Conservation (phyloP, 2,329 filamentous ascomycete species). For the Aspergillus carbonarius region DNA sequence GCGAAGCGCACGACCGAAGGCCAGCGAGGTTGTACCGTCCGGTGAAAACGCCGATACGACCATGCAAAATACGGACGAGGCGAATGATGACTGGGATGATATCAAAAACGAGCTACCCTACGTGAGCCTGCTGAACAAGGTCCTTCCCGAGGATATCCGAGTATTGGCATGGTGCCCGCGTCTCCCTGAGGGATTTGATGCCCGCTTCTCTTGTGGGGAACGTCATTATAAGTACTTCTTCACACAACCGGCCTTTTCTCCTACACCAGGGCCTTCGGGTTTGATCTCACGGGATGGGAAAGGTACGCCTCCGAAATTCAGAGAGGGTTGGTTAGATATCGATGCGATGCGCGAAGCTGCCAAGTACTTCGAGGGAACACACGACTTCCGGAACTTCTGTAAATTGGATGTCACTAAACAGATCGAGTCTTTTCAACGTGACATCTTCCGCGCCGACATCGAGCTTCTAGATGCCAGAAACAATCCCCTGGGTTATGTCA, state of each 20-base stretch:
- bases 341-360: conserved; percentile 82
- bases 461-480: conserved; percentile 61
- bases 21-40: conserved; percentile 5
- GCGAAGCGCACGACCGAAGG: conserved; percentile 70
- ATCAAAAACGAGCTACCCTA: conserved; percentile 82
- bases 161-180: conserved; percentile 89
- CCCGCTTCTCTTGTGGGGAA: conserved; percentile 88
- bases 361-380: conserved; percentile 72
- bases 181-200: conserved; percentile 77
- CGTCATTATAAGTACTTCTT: conserved; percentile 96
- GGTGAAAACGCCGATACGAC: conserved; percentile 13
- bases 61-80: conserved; percentile 17
- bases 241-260: conserved; percentile 84
- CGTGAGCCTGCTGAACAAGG: conserved; percentile 75
- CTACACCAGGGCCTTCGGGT: conserved; percentile 58
- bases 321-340: conserved; percentile 81
- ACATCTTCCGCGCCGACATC: conserved; percentile 78
- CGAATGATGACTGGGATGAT: conserved; percentile 56
- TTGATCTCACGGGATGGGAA: conserved; percentile 38
- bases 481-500: conserved; percentile 59
- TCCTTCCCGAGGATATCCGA: conserved; percentile 86
- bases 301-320: conserved; percentile 33
- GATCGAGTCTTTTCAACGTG: conserved; percentile 76
- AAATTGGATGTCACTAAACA: conserved; percentile 90
- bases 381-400: conserved; percentile 97